Conservation (phyloP, 2,329 filamentous ascomycete species). For the Botryotinia calthae region DNA sequence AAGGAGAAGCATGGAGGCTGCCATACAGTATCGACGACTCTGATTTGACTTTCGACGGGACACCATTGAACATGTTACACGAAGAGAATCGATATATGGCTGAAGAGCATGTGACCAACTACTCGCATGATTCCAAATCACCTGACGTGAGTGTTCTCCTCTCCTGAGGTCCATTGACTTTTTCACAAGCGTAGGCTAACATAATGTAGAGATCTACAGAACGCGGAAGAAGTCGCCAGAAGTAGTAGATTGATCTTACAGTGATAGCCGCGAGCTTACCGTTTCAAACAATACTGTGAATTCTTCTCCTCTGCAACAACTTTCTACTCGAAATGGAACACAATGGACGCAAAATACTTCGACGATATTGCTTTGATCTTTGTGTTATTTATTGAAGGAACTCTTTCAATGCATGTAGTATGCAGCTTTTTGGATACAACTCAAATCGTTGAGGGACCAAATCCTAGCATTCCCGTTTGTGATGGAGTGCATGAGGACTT, state of each 20-base stretch:
- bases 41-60: constrained; percentile 37
- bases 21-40: constrained; percentile 35
- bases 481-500: neutral
- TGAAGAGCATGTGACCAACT: constrained; percentile 22
- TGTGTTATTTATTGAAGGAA: neutral
- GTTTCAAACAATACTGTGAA: neutral
- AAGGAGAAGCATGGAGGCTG: constrained; percentile 30
- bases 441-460: neutral
- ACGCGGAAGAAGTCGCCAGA: constrained; percentile 18
- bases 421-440: neutral
- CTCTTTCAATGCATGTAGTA: too few relatives aligned
- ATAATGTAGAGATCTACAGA: neutral
- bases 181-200: neutral
- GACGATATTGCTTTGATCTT: neutral
- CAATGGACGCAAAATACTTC: neutral
- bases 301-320: neutral
- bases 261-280: neutral
- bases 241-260: neutral
- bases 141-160: neutral
- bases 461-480: neutral
- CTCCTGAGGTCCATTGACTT: neutral
- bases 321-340: neutral
- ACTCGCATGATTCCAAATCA: neutral
- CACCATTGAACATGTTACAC: constrained; percentile 35
- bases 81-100: constrained; percentile 34